phyloP scores from a whole-genome alignment of 768 basidiomycete species.

The Amanita inopinata region DNA sequence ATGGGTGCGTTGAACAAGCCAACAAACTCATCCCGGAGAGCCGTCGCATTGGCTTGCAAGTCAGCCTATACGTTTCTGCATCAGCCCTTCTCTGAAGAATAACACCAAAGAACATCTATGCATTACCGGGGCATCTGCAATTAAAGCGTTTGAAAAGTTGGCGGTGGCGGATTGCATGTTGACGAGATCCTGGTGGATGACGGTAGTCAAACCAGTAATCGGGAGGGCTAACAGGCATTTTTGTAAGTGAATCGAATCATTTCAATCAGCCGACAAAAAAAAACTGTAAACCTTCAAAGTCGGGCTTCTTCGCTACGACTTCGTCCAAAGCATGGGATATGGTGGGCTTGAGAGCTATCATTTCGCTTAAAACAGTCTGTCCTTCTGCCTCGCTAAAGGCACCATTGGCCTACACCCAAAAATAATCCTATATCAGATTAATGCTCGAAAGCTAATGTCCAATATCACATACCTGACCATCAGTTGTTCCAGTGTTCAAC shows the following conservation, averaged over 20 bases:
- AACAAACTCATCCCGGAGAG: not conserved
- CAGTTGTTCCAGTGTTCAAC: not conserved
- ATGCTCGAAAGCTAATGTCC: not conserved
- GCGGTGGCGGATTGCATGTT: not conserved
- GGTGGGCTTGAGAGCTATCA: not conserved
- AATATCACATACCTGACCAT: not conserved
- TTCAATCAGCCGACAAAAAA: too few relatives aligned
- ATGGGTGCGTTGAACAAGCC: not conserved
- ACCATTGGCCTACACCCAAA: too few relatives aligned
- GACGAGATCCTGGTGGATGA: not conserved
- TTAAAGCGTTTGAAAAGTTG: not conserved
- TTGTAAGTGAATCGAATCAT: too few relatives aligned
- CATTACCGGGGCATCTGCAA: not conserved
- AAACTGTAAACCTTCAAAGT: not conserved
- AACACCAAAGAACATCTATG: not conserved
- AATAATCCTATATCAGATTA: not conserved
- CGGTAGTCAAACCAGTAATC: not conserved
- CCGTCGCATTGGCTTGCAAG: not conserved
- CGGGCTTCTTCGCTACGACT: not conserved
- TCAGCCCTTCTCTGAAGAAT: not conserved
- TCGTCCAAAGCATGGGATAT: not conserved
- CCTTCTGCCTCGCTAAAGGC: not conserved
- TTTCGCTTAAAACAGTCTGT: not conserved
- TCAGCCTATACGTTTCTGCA: not conserved
- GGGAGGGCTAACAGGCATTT: not conserved